Base-by-base conservation (phyloP, 2,329 filamentous ascomycete genomes). In the Metarhizium sp. region DNA sequence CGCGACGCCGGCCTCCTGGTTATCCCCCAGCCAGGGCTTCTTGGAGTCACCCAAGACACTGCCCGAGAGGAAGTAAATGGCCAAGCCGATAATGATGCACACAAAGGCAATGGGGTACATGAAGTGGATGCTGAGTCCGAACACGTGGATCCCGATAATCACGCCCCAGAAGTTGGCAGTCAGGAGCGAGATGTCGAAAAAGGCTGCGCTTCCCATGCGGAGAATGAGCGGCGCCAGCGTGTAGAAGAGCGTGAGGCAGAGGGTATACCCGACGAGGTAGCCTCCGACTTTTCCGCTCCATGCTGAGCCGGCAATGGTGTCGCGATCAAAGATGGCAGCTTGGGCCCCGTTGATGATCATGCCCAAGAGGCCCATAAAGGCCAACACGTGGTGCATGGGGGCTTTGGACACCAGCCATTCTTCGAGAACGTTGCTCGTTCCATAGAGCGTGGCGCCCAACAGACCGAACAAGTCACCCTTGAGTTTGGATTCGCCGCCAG, bases 141-240 rank as follows among this genome's bases (percentile, higher is more conserved):
- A 95, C 51, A 97, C 88, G 67, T 86, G 81, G 62, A 95, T 83
- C 51, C 94, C 94, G 63, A 99, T 92, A 62, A 95, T 87, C 59
- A 95, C 87, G 61, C 91, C 92, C 94, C 94, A 99, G 75, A 97
- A 97, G 73, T 95, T 96, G 63, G 86, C 90, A 2, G 94, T 97
- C 58, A 99, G 78, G 61, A 99, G 77, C 7, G 88, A 92, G 65
- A 97, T 95, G 72, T 99, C 95, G 77, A 96, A 95, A 74, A 99
- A 96, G 20, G 92, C 92, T 2, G 94, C 94, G 16, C 84, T 88
- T 32, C 88, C 88, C 75, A 97, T 87, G 61, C 94, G 89, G 72
- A 97, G 86, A 59, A 99, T 80, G 54, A 97, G 74, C 0, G 94
- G 94, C 0, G 88, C 91, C 3, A 94, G 77, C 7, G 85, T 85